A percentile compares a stretch with the other conserved stretches of the same genome.
Evolutionary conservation across 768 basidiomycete species (phyloP).

Genomic region (Inosperma sp.): DNA sequence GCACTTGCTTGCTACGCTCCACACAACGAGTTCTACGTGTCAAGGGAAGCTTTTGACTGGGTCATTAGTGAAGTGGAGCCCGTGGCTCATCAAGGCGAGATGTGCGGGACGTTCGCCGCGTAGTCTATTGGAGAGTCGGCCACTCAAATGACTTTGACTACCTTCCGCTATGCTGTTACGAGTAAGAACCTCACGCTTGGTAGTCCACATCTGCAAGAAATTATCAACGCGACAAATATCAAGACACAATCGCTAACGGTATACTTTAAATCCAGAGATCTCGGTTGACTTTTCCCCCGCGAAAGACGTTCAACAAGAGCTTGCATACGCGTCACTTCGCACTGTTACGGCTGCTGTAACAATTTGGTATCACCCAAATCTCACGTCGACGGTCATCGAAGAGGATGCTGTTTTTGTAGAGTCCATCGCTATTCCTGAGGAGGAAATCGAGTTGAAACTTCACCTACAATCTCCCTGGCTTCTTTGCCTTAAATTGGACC

Average conservation of each 20-base stretch:
- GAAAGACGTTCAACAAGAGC: slow-evolving; percentile 84
- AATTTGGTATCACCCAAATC: slow-evolving; percentile 96
- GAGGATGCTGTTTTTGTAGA: slow-evolving; percentile 95
- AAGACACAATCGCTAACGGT: slow-evolving; percentile 96
- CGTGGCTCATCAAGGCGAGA: slow-evolving; percentile 89
- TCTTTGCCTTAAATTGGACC: slow-evolving; percentile 94
- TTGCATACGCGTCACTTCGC: slow-evolving; percentile 88
- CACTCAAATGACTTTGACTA: slow-evolving; percentile 99
- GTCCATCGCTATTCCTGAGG: slow-evolving; percentile 98
- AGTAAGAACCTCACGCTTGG: slow-evolving; percentile 99
- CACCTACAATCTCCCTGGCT: too few relatives aligned
- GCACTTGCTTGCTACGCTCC: slow-evolving; percentile 86
- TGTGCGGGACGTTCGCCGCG: slow-evolving; percentile 96
- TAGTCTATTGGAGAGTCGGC: slow-evolving; percentile 99
- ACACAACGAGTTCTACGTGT: slow-evolving; percentile 81
- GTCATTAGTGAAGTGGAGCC: slow-evolving; percentile 92
- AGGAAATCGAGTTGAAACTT: slow-evolving; percentile 86
- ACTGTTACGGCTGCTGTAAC: slow-evolving; percentile 94
- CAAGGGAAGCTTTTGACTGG: slow-evolving; percentile 95
- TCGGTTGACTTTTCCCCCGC: slow-evolving; percentile 47
- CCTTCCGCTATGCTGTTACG: slow-evolving; percentile 99
- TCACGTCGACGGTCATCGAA: slow-evolving; percentile 90
- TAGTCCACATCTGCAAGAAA: slow-evolving; percentile 98
- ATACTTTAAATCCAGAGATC: slow-evolving; percentile 71
- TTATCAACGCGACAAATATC: slow-evolving; percentile 95